Evolutionary conservation across 2,329 filamentous ascomycete genomes (phyloP).

Genomic region (Fusarium longipes): DNA sequence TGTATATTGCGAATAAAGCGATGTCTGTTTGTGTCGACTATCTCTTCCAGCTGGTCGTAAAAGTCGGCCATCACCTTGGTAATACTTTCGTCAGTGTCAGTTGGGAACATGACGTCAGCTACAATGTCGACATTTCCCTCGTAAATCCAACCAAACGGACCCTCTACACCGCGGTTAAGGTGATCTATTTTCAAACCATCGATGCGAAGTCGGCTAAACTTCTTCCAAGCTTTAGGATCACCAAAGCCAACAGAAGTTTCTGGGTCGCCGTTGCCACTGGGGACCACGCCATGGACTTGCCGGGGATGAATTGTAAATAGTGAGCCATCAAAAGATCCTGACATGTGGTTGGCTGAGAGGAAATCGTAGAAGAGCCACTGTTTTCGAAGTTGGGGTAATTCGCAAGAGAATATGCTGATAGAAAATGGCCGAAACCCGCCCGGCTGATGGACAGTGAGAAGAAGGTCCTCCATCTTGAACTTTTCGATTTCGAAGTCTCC

Average conservation of each 20-base stretch:
- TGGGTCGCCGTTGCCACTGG: constrained; percentile 61
- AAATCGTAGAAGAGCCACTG: constrained; percentile 99
- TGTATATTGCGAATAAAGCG: constrained; percentile 65
- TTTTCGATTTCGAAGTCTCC: constrained; percentile 98
- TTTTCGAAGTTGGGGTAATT: constrained; percentile 90
- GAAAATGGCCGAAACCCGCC: constrained; percentile 92
- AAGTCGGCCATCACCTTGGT: constrained; percentile 97
- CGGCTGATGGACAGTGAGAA: constrained; percentile 93
- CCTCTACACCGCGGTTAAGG: constrained; percentile 90
- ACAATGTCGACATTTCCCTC: constrained; percentile 98
- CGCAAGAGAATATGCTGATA: constrained; percentile 94
- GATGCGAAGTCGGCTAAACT: constrained; percentile 90
- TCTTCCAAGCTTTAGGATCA: constrained; percentile 86
- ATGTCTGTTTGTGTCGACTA: constrained; percentile 82
- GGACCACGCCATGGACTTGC: constrained; percentile 84
- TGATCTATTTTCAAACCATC: constrained; percentile 96
- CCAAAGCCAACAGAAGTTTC: constrained; percentile 67
- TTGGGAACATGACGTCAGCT: constrained; percentile 93
- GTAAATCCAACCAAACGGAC: constrained; percentile 97
- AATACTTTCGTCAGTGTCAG: constrained; percentile 87
- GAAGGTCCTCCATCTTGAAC: constrained; percentile 94
- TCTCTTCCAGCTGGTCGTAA: constrained; percentile 94
- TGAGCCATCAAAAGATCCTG: constrained; percentile 93
- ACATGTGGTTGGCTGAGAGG: constrained; percentile 93
- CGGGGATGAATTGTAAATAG: constrained; percentile 96